Conservation (phyloP, 2,329 filamentous ascomycete species). For the Ophiocordyceps australis region DNA sequence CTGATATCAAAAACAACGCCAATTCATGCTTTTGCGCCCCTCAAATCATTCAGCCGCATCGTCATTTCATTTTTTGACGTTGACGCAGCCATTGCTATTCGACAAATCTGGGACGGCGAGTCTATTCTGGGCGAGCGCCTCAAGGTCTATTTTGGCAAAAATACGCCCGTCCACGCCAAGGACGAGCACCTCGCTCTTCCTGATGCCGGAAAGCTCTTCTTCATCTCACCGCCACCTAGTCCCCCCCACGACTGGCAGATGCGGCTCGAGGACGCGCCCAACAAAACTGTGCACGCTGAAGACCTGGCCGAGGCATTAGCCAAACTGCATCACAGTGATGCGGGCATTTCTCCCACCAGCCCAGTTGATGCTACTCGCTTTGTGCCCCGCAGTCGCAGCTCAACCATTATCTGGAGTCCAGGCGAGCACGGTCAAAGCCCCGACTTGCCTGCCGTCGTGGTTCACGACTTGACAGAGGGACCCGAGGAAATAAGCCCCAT, state of each 20-base stretch:
- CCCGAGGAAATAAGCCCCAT: conserved; percentile 24
- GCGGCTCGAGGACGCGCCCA: conserved; percentile 49
- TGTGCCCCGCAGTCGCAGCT: conserved; percentile 36
- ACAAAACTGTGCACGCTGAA: conserved; percentile 51
- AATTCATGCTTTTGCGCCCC: conserved; percentile 61
- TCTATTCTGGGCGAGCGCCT: conserved; percentile 50
- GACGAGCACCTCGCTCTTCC: conserved; percentile 46
- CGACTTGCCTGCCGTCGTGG: conserved; percentile 43
- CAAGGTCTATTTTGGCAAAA: conserved; percentile 50
- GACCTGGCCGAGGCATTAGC: conserved; percentile 49
- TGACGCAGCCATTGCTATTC: conserved; percentile 52
- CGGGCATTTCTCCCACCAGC: conserved; percentile 10
- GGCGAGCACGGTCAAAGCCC: conserved; percentile 34
- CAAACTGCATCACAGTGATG: conserved; percentile 32
- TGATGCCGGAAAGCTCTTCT: conserved; percentile 54
- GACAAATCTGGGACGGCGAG: conserved; percentile 57
- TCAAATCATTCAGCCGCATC: conserved; percentile 71
- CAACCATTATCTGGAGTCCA: conserved; percentile 48
- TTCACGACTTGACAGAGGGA: conserved; percentile 48
- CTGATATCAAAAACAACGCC: conserved; percentile 52
- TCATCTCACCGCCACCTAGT: conserved; percentile 51
- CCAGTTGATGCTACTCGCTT: conserved; percentile 10
- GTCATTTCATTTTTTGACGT: conserved; percentile 59
- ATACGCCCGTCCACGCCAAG: conserved; percentile 33
- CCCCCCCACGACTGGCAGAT: conserved; percentile 54